Base-by-base conservation (phyloP, 139 green algal genomes). In the Pseudopediastrum boryanum region DNA sequence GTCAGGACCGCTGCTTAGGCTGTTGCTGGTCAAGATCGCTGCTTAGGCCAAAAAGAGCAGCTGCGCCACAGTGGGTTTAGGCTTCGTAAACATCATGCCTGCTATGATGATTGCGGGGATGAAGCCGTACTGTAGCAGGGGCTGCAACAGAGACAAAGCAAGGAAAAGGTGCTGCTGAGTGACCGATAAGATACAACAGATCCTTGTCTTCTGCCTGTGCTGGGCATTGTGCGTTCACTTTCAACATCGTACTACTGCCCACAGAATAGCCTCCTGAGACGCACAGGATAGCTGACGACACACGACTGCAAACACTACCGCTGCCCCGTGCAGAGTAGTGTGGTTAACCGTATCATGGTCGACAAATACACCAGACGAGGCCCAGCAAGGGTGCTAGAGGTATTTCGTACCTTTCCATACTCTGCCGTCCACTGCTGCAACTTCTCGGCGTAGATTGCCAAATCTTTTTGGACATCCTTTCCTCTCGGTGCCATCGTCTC, bases 61-160 rank as follows among this genome's bases (percentile, higher is more conserved):
- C 83, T 94, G 89, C 19, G 56, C 56, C 41, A 90, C 54, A 3
- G 64, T 77, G 0, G 88, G 88, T 33, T 77, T 58, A 1, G 89
- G 89, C 62, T 93, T 88, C 0, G 89, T 94, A 42, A 56, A 80
- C 58, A 81, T 67, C 83, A 90, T 86, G 31, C 86, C 89, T 4
- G 87, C 67, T 2, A 87, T 68, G 27, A 94, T 89, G 71, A 94
- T 93, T 59, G 76, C 71, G 2, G 89, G 89, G 27, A 94, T 92
- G 69, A 89, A 94, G 27, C 79, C 85, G 8, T 59, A 85, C 51
- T 91, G 86, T 31, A 91, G 44, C 1, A 89, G 38, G 2, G 84
- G 86, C 83, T 92, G 85, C 78, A 64, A 5, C 35, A 50, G 33
- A 44, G n/a, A 29, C 44, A 52, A n/a, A 62, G 61, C 61, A 68